Evolutionary conservation across 176 grass and related monocot species (phyloP).

Genomic region (Chloris gayana): DNA sequence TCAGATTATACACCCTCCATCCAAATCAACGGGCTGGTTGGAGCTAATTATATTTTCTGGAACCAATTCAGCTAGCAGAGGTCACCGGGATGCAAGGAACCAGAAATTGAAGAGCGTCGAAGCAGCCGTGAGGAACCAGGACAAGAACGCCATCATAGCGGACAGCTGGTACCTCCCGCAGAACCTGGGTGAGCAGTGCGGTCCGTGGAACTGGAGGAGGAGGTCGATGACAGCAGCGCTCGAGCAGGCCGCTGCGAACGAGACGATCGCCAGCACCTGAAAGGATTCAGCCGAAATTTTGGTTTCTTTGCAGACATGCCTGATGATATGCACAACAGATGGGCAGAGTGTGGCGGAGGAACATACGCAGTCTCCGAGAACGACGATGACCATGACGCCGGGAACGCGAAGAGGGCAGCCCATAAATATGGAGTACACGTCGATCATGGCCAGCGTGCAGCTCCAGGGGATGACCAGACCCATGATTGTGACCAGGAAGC

Average conservation of each 20-base stretch:
- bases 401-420: conserved; percentile 67
- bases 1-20: not conserved
- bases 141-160: conserved; percentile 77
- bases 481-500: conserved; percentile 94
- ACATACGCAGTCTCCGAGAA: conserved; percentile 69
- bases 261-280: conserved; percentile 73
- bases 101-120: conserved; percentile 85
- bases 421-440: conserved; percentile 67
- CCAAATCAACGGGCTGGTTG: too few relatives aligned
- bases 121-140: conserved; percentile 79
- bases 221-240: conserved; percentile 76
- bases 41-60: too few relatives aligned
- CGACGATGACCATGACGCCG: conserved; percentile 64
- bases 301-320: not conserved
- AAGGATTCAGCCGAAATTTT: not conserved
- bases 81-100: conserved; percentile 62
- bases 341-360: not conserved
- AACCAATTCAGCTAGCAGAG: too few relatives aligned
- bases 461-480: conserved; percentile 90
- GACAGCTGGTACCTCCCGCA: conserved; percentile 84
- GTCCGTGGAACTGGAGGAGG: conserved; percentile 54
- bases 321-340: not conserved
- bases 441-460: conserved; percentile 80
- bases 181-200: conserved; percentile 60
- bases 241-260: conserved; percentile 73